Base-by-base conservation (phyloP, 1,284 basidiomycete genomes). In the Takashimella koratensis region DNA sequence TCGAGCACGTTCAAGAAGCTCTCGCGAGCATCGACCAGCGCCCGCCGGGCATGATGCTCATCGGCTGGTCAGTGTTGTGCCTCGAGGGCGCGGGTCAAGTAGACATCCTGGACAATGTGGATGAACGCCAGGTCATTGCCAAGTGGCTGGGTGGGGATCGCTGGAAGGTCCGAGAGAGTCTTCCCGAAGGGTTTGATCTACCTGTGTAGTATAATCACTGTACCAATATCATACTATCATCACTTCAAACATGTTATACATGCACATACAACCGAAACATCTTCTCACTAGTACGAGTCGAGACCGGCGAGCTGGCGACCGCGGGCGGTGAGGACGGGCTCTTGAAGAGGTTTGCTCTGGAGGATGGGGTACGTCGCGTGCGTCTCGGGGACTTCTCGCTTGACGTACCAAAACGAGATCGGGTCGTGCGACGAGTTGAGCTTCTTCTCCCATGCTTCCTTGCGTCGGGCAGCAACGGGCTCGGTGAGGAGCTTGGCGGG, bases 11-110 rank as follows among this genome's bases (percentile, higher is more conserved):
- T 40, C 82, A 82, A 5, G 76, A 76, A 12, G 91, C 88, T 0
- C 71, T 98, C 65, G 85, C 87, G 56, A 77, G 80, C 5, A 90
- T 90, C 4, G 89, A 93, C 64, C 92, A 97, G 71, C 78, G 94
- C 23, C 93, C 94, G 4, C 95, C 95, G 0, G 94, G 92, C 2
- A 94, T 98, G 88, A 87, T 98, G 67, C 81, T 97, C 22, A 82
- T 98, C 56, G 94, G 95, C 0, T 98, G 94, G 94, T 82, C 86
- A 4, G 80, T 78, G 12, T 64, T 83, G 22, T 77, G 78, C 22
- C 68, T 83, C 27, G 78, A 80, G 41, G 81, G 81, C 0, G 62
- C 74, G 46, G 82, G 82, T 2, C 77, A 79, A 36, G 75, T 81
- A 41, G 74, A 71, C 43, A 75, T 83, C 4, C 68, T 82, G 40